Conservation (phyloP, 2,329 filamentous ascomycete species). For the Neonectria sp. region DNA sequence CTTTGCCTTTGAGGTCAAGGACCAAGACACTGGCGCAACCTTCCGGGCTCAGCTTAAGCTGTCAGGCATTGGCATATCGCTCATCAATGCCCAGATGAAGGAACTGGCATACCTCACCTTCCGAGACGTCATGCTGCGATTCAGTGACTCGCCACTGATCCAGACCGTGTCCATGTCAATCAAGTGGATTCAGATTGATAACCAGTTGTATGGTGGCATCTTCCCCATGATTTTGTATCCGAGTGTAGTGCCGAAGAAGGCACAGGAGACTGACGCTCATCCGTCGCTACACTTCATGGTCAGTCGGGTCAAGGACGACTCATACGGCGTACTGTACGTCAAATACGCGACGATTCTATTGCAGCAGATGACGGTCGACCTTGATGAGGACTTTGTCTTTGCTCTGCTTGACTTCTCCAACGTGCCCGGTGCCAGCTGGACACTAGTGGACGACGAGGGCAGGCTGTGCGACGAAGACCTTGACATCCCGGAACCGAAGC, state of each 20-base stretch:
- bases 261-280: conserved; percentile 95
- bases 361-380: conserved; percentile 97
- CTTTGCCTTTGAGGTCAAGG: conserved; percentile 97
- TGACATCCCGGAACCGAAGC: conserved; percentile 92
- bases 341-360: conserved; percentile 96
- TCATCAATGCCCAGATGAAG: conserved; percentile 92
- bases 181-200: conserved; percentile 99
- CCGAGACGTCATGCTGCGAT: conserved; percentile 90
- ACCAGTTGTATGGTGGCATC: conserved; percentile 97
- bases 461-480: conserved; percentile 91
- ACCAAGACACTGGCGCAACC: conserved; percentile 87
- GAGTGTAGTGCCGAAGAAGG: conserved; percentile 96
- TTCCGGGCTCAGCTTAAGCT: conserved; percentile 92
- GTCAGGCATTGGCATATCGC: conserved; percentile 91
- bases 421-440: conserved; percentile 90
- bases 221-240: conserved; percentile 98
- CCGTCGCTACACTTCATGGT: conserved; percentile 94
- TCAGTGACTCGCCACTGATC: conserved; percentile 92
- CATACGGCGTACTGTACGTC: conserved; percentile 97
- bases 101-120: conserved; percentile 96
- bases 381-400: conserved; percentile 98
- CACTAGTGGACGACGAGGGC: conserved; percentile 77
- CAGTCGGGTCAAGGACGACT: conserved; percentile 97
- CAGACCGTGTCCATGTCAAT: conserved; percentile 92
- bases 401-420: conserved; percentile 96